Evolutionary conservation across 768 basidiomycete species (phyloP).

Genomic region (Omphalotus guepiniiformis): DNA sequence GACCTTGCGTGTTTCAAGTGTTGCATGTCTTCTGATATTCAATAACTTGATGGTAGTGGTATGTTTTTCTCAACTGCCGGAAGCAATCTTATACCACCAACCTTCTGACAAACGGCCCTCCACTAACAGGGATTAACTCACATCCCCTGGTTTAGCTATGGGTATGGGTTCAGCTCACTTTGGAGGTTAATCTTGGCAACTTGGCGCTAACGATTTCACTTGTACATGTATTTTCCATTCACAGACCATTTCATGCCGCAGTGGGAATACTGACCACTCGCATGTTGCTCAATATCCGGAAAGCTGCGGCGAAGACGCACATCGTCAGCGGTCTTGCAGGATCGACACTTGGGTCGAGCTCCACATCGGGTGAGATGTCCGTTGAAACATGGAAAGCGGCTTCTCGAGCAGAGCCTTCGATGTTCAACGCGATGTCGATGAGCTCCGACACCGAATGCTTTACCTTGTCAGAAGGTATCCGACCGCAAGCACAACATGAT

Average conservation of each 20-base stretch:
- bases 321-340: not conserved
- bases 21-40: slow-evolving; percentile 35
- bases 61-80: slow-evolving; percentile 20
- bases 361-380: not conserved
- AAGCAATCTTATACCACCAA: too few species aligned
- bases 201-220: not conserved
- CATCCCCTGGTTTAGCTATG: slow-evolving; percentile 49
- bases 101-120: too few species aligned
- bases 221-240: not conserved
- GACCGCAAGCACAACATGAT: not conserved
- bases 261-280: slow-evolving; percentile 42
- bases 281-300: slow-evolving; percentile 42
- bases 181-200: not conserved
- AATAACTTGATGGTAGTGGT: slow-evolving; percentile 46
- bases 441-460: not conserved
- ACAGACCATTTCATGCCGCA: slow-evolving; percentile 43
- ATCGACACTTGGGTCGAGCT: not conserved
- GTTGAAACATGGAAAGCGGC: not conserved
- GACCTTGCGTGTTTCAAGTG: slow-evolving; percentile 20
- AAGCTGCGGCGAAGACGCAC: slow-evolving; percentile 18
- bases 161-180: too few species aligned
- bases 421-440: not conserved
- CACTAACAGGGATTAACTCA: slow-evolving; percentile 31
- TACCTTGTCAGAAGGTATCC: not conserved
- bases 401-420: not conserved